These are phyloP conservation scores for Akanthomyces uredinophilus DNA, from an alignment of 2,329 filamentous ascomycete species.

Conservation along the genomic window DNA sequence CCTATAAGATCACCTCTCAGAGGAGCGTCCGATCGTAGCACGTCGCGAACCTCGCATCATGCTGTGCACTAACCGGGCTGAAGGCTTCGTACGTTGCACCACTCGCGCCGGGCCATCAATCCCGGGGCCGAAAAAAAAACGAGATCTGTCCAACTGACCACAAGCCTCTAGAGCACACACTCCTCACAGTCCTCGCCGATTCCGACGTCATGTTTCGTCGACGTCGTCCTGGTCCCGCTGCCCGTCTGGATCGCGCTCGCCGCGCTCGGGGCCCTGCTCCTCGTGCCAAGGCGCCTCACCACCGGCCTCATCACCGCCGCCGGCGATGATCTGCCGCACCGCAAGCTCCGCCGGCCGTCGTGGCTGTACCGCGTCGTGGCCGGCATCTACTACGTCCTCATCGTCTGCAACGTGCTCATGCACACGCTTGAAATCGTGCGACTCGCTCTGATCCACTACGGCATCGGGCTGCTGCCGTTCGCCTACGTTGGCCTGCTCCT, in stretches of 20 bases:
- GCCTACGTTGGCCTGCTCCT: constrained; percentile 5
- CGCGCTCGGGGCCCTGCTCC: not conserved
- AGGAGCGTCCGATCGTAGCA: not conserved
- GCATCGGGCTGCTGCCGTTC: constrained; percentile 12
- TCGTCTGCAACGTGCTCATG: constrained; percentile 6
- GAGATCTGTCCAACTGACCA: not conserved
- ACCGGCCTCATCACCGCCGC: not conserved
- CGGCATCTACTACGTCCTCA: constrained; percentile 6
- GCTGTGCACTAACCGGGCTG: constrained; percentile 9
- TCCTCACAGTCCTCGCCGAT: not conserved
- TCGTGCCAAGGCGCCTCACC: not conserved
- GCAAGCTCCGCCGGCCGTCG: not conserved
- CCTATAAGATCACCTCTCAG: no score
- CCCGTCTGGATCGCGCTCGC: constrained; percentile 8
- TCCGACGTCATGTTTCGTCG: constrained; percentile 12
- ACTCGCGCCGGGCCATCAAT: no score
- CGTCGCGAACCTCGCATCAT: not conserved
- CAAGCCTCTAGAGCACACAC: not conserved
- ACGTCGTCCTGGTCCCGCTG: constrained; percentile 10
- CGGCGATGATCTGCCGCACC: not conserved
- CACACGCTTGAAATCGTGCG: constrained; percentile 12
- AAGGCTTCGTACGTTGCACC: constrained; percentile 10
- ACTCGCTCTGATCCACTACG: constrained; percentile 3
- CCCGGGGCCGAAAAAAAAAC: no score
- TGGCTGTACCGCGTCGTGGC: not conserved